Conservation (phyloP, 805 yeast species). For the Wickerhamiella nectarea region DNA sequence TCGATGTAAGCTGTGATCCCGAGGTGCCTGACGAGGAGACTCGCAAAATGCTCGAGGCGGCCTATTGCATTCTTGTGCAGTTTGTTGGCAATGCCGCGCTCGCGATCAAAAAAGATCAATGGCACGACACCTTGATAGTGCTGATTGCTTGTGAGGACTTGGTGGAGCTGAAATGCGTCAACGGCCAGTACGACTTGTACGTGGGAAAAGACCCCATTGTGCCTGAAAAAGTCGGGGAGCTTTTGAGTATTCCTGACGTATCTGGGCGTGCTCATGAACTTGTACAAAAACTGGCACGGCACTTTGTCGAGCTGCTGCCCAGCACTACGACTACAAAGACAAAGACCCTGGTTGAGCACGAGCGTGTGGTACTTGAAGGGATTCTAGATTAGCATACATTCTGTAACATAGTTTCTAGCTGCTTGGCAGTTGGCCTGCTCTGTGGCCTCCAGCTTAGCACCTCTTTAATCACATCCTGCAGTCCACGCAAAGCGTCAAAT, state of each 20-base stretch:
- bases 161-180: constrained; percentile 15
- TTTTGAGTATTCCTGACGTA: constrained; percentile 1
- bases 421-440: background rate
- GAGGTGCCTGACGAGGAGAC: constrained; percentile 10
- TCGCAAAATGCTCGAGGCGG: constrained; percentile 13
- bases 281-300: background rate
- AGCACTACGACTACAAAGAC: background rate
- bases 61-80: constrained; percentile 18
- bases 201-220: constrained; percentile 16
- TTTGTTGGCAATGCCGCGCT: constrained; percentile 17
- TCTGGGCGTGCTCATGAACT: constrained; percentile 5
- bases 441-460: background rate
- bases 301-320: constrained; percentile 3
- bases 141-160: constrained; percentile 18
- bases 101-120: constrained; percentile 6
- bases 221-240: constrained; percentile 13
- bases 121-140: constrained; percentile 20
- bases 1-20: constrained; percentile 16
- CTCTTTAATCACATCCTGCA: background rate
- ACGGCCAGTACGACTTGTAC: constrained; percentile 16
- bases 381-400: background rate
- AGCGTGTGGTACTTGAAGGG: background rate
- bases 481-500: background rate
- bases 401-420: background rate
- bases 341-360: background rate